phyloP scores from a whole-genome alignment of 2,329 filamentous ascomycete genomes.

The Penicillium rolfsii region DNA sequence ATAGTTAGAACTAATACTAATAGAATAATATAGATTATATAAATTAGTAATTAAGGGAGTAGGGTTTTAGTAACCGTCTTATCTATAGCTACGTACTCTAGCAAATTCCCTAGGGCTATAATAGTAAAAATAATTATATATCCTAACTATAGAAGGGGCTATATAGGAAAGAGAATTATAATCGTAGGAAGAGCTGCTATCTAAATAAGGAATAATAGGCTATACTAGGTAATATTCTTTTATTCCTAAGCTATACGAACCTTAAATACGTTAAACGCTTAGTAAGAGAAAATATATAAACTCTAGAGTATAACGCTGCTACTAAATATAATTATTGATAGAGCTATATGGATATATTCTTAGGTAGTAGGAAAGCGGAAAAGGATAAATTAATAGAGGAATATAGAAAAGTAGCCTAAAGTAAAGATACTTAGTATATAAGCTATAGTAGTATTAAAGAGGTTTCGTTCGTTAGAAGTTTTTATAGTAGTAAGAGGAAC shows the following conservation, averaged over 20 bases:
- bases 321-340: conserved; percentile 2
- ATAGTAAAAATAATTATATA: conserved; percentile 4
- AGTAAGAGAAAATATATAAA: not conserved
- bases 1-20: conserved; percentile 13
- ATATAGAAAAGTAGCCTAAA: conserved; percentile 1
- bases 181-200: conserved; percentile 13
- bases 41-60: conserved; percentile 6
- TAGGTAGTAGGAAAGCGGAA: not conserved
- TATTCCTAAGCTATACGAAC: not conserved
- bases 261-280: conserved; percentile 1
- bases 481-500: not conserved
- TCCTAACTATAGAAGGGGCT: conserved; percentile 6
- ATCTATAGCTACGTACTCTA: not conserved
- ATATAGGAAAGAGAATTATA: conserved; percentile 5
- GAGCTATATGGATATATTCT: not conserved
- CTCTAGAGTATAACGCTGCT: conserved; percentile 1
- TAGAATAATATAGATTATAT: conserved; percentile 7
- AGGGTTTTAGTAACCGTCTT: not conserved
- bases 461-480: not conserved
- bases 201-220: conserved; percentile 16
- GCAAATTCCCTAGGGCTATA: not conserved
- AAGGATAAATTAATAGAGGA: conserved; percentile 5
- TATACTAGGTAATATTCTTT: not conserved
- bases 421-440: conserved; percentile 1
- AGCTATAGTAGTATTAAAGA: not conserved